Evolutionary conservation across 192 early-diverging fungal species (phyloP), one percentile per base, ranked within the genome.

Genomic region (Funneliformis mosseae): DNA sequence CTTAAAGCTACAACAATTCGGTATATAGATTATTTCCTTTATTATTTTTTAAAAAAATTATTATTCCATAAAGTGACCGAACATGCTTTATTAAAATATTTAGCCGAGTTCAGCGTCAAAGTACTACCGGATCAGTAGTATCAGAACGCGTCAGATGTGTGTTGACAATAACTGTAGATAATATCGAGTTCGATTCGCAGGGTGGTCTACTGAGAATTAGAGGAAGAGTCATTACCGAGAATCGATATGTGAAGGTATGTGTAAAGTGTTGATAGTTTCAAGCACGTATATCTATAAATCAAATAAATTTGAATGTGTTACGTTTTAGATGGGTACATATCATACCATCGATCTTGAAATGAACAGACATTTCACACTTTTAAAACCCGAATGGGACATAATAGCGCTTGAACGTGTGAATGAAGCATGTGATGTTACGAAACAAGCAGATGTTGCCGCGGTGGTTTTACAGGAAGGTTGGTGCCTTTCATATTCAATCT

Each of bases 341-440:
- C 97, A 98, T 88, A 98, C 97, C 7, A 85, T 98, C 77, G 97
- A 99, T 81, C 87, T 99, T 74, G 96, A 97, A 82, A 88, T 95
- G 83, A 94, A 95, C 83, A 91, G 93, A 77, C 91, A 89, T 71
- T 97, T 99, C 78, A 96, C 95, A 6, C 83, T 99, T 46, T 83
- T 85, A 46, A 99, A 99, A 86, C 85, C 87, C 55, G 92, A 94
- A 75, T 99, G 98, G 98, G 97, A 99, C 84, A 83, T 92, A 33
- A 97, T 99, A 79, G 88, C 96, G 45, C 84, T 98, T 76, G 94
- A 97, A 78, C 89, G 96, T 63, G 92, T 99, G 61, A 88, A 94
- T 27, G 92, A 93, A 72, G 94, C 96, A 7, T 97, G 95, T 83
- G 95, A 99, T 84, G 88, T 97, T 43, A 89, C 94, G 7, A 92